Evolutionary conservation across 495 filamentous ascomycete species (phyloP).

Genomic region (Penicillium salamii): DNA sequence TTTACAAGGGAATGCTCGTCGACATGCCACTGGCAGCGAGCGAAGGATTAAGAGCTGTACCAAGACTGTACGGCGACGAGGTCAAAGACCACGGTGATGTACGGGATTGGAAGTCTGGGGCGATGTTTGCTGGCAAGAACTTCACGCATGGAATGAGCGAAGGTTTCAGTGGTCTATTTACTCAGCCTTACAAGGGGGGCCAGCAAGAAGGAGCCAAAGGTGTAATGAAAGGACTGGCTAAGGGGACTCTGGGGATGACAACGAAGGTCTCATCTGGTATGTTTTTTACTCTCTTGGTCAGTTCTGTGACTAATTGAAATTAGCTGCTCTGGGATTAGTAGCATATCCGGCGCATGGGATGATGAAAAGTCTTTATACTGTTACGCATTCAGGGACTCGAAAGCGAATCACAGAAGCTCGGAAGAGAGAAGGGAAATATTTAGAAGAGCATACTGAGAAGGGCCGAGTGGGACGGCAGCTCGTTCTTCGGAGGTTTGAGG

Average conservation of each 20-base stretch:
- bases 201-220: conserved; percentile 58
- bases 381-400: not conserved
- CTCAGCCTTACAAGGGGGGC: conserved; percentile 62
- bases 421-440: not conserved
- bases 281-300: not conserved
- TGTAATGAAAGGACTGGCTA: conserved; percentile 63
- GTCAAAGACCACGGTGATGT: conserved; percentile 37
- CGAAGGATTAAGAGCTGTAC: conserved; percentile 81
- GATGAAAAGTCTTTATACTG: conserved; percentile 6
- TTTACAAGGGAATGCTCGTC: conserved; percentile 44
- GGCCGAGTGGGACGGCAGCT: not conserved
- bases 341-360: conserved; percentile 10
- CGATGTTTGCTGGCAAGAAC: conserved; percentile 43
- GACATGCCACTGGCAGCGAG: conserved; percentile 69
- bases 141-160: conserved; percentile 71
- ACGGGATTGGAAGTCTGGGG: conserved; percentile 35
- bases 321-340: conserved; percentile 7
- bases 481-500: not conserved
- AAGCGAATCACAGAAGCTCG: conserved; percentile 2
- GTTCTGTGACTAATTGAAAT: not conserved
- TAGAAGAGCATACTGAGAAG: not conserved
- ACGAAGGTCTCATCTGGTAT: conserved; percentile 51
- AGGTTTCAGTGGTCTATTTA: conserved; percentile 66
- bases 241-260: conserved; percentile 70
- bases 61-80: conserved; percentile 68